These are phyloP conservation scores for Tuber umbilicatum DNA, from an alignment of 495 filamentous ascomycete species.

Conservation along the genomic window DNA sequence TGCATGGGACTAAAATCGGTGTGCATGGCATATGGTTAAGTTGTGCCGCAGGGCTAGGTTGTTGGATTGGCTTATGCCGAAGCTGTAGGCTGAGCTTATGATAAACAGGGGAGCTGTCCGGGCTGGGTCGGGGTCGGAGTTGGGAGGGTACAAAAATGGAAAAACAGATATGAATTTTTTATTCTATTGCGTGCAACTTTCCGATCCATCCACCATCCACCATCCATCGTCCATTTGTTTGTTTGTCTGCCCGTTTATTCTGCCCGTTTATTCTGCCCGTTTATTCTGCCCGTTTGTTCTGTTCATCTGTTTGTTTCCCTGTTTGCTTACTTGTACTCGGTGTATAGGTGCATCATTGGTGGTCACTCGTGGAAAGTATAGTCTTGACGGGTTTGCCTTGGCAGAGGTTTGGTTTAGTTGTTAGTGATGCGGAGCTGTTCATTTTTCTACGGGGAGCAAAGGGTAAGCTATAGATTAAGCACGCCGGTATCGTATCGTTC, in stretches of 20 bases:
- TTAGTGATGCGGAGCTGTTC: background rate
- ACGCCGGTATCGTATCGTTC: background rate
- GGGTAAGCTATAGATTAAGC: background rate
- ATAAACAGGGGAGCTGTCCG: background rate
- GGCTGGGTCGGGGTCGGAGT: background rate
- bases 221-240: background rate
- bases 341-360: background rate
- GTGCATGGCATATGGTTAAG: slow-evolving; percentile 2
- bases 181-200: background rate
- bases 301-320: background rate
- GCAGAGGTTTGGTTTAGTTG: background rate
- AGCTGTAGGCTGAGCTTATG: background rate
- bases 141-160: slow-evolving; percentile 4
- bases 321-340: background rate
- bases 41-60: background rate
- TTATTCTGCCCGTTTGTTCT: background rate
- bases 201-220: background rate
- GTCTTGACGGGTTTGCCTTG: background rate
- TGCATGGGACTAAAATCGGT: slow-evolving; percentile 1
- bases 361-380: background rate
- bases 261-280: background rate
- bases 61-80: background rate
- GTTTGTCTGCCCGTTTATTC: background rate
- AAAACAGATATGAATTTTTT: slow-evolving; percentile 1
- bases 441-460: background rate